Base-by-base conservation (phyloP, 164 flowering plant species). In the Nymphaea thermarum region DNA sequence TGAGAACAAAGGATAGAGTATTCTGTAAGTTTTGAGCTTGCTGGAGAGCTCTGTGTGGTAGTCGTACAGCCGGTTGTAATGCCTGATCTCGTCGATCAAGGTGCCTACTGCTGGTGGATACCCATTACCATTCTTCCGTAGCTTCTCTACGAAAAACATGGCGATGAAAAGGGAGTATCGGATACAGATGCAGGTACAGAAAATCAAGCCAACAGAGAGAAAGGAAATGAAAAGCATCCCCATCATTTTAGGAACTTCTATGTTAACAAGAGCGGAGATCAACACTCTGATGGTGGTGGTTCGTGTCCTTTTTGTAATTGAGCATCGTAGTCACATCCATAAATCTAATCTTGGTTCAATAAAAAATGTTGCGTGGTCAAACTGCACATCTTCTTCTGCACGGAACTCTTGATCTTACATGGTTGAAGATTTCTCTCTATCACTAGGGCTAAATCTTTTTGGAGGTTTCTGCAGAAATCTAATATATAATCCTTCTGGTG, bases 11-110 rank as follows among this genome's bases (percentile, higher is more conserved):
- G 80, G 79, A 36, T 78, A 75, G 2, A 90, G 84, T 3, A 88
- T 81, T 68, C 91, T 70, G 76, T 67, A 85, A 5, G 90, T 90
- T 5, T 66, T 79, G n/a, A 73, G 70, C 47, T 72, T 77, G 17
- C 60, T 74, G 71, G 84, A 79, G 4, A 72, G 42, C 25, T 80
- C 68, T 0, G 88, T 77, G 42, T 76, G 82, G 74, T 85, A 69
- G 66, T 88, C 87, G 43, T 84, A 80, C 2, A 86, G 73, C 55
- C 62, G 67, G 36, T 71, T 64, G 80, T 80, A 84, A 73, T 79
- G 62, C 14, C 73, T 36, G 14, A 81, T 76, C 67, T 74, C 80
- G 62, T 66, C 63, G 41, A 75, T 75, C 3, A 75, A 68, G 1
- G 80, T 67, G 15, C 84, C 87, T 5, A 66, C 75, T 5, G 77